Conservation (phyloP, 768 basidiomycete genomes). For the Lenzites betulinus region DNA sequence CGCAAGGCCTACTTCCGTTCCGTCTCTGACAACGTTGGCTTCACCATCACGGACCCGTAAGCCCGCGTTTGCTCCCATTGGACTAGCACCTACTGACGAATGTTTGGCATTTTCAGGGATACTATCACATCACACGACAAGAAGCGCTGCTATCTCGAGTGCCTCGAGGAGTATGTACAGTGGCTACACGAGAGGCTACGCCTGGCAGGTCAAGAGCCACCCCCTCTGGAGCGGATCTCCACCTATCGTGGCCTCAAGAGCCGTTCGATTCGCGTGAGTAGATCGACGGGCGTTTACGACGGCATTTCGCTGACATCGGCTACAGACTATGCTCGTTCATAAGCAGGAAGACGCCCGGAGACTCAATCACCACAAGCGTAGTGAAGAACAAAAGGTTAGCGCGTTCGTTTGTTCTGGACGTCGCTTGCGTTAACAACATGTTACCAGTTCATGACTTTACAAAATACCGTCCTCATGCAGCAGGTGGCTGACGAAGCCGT, state of each 20-base stretch:
- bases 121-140: slow-evolving; percentile 81
- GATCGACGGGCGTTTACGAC: background rate
- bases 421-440: background rate
- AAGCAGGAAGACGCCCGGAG: slow-evolving; percentile 60
- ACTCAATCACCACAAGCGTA: slow-evolving; percentile 49
- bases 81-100: background rate
- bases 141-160: slow-evolving; percentile 72
- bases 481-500: slow-evolving; percentile 2
- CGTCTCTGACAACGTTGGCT: slow-evolving; percentile 56
- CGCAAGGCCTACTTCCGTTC: slow-evolving; percentile 61
- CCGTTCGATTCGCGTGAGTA: slow-evolving; percentile 61
- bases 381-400: slow-evolving; percentile 59
- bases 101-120: slow-evolving; percentile 43
- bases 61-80: slow-evolving; percentile 24
- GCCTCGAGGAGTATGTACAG: slow-evolving; percentile 68
- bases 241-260: slow-evolving; percentile 62
- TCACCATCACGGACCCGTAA: slow-evolving; percentile 63
- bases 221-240: slow-evolving; percentile 19
- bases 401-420: background rate
- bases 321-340: slow-evolving; percentile 67
- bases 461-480: slow-evolving; percentile 17
- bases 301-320: background rate
- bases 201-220: slow-evolving; percentile 51
- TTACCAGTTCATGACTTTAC: slow-evolving; percentile 19
- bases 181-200: slow-evolving; percentile 65